A percentile compares a stretch with the other conserved stretches of the same genome.
Evolutionary conservation across 2,329 filamentous ascomycete species (phyloP).

Genomic region (Fragosphaeria purpurea): DNA sequence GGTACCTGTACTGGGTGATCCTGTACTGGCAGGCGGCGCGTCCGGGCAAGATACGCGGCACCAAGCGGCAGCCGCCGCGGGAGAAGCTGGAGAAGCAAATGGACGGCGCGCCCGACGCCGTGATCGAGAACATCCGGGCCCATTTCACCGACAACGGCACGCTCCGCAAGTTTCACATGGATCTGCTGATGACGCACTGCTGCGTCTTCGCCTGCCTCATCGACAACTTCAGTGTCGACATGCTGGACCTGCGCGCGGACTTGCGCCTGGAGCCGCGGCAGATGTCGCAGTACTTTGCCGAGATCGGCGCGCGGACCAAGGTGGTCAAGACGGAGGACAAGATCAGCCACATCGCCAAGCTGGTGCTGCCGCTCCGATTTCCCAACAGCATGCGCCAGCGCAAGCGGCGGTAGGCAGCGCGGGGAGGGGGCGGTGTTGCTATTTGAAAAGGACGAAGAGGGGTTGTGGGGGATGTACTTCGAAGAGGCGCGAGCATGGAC

Average conservation of each 20-base stretch:
- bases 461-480: too few relatives aligned
- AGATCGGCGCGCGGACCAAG: slow-evolving; percentile 63
- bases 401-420: slow-evolving; percentile 3
- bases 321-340: slow-evolving; percentile 49
- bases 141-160: slow-evolving; percentile 56
- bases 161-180: slow-evolving; percentile 61
- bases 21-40: slow-evolving; percentile 40
- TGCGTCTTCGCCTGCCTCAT: slow-evolving; percentile 61
- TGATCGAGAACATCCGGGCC: slow-evolving; percentile 57
- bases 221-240: slow-evolving; percentile 65
- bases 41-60: slow-evolving; percentile 36
- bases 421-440: too few relatives aligned
- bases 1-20: slow-evolving; percentile 50
- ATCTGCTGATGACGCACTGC: slow-evolving; percentile 64
- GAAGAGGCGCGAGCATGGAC: too few relatives aligned
- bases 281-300: slow-evolving; percentile 62
- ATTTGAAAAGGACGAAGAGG: background rate
- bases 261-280: slow-evolving; percentile 60
- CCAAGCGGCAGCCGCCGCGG: slow-evolving; percentile 44
- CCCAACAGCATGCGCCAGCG: slow-evolving; percentile 44
- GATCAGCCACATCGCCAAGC: slow-evolving; percentile 48
- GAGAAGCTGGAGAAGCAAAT: slow-evolving; percentile 52
- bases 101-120: slow-evolving; percentile 46
- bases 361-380: slow-evolving; percentile 73
- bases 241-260: slow-evolving; percentile 59